These are phyloP conservation scores for Pichia sp. DNA, from an alignment of 1,139 yeast species.

Conservation along the genomic window DNA sequence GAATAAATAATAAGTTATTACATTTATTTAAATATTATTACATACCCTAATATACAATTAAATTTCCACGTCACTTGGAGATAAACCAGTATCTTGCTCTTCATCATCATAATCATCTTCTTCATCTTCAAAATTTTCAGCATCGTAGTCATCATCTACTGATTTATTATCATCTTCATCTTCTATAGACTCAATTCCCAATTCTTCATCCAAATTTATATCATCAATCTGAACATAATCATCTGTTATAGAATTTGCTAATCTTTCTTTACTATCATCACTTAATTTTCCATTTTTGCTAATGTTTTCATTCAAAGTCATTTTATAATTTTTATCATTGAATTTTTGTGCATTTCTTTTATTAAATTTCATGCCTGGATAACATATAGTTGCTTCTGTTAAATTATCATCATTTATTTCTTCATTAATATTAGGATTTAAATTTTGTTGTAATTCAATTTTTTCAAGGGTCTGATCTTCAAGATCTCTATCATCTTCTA, in stretches of 20 bases:
- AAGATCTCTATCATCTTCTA: conserved; percentile 30
- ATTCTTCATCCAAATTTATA: conserved; percentile 12
- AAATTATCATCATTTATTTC: conserved; percentile 3
- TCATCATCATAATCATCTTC: conserved; percentile 5
- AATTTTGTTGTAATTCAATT: conserved; percentile 20
- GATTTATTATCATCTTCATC: conserved; percentile 7
- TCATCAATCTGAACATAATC: conserved; percentile 1
- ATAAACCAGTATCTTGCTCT: neutral
- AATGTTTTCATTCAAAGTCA: conserved; percentile 3
- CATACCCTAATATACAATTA: neutral
- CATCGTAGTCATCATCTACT: conserved; percentile 12
- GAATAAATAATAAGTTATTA: too few relatives aligned
- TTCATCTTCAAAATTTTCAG: conserved; percentile 12
- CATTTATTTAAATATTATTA: neutral
- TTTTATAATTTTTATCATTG: conserved; percentile 9
- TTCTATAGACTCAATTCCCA: conserved; percentile 6
- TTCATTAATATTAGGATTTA: conserved; percentile 2
- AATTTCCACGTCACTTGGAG: conserved; percentile 4
- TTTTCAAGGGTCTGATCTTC: conserved; percentile 48
- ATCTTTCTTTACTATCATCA: neutral
- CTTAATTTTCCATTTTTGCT: neutral
- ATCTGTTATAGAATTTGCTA: neutral
- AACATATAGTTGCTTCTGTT: conserved; percentile 17
- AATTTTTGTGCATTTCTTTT: conserved; percentile 2
- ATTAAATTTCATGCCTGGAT: conserved; percentile 29